Base-by-base conservation (phyloP, 768 basidiomycete species). In the Hericium rajendrae region DNA sequence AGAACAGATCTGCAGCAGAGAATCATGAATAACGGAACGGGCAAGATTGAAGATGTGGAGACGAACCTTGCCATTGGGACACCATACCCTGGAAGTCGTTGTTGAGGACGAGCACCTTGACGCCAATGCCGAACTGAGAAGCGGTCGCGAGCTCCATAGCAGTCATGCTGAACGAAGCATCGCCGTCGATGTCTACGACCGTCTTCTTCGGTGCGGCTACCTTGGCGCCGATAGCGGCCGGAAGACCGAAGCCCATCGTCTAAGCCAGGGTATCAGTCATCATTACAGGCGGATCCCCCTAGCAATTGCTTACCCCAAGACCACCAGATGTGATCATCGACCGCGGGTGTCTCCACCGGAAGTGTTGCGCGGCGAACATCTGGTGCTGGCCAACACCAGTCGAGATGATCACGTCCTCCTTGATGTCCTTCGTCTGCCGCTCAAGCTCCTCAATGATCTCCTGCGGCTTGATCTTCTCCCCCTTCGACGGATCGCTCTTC, bases 71-170 rank as follows among this genome's bases (percentile, higher is more conserved):
- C 97, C 95, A 98, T 76, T 99, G 97, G 37, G 91, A 75, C 12
- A 98, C 97, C 97, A 99, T 99, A 55, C 97, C 97, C 71, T 97
- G 94, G 80, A 94, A 97, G 68, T 94, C 92, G 72, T 97, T 97
- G 78, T 97, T 95, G 65, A 97, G 72, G 22, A 97, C 73, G 62
- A 97, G 76, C 41, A 93, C 88, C 74, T 99, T 99, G 68, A 97
- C 92, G 58, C 97, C 95, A 61, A 99, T 97, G 67, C 81, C 72
- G 74, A 81, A 93, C 67, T 94, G 91, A 24, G 89, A 78, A 4
- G 97, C 97, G 0, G 97, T 99, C 22, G 86, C 85, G 53, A 99
- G 84, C 73, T 99, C 97, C 97, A 98, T 99, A 0, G 94, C 95
- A 1, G 97, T 98, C 97, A 98, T 99, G 67, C 90, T 93, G 74